Conservation (phyloP, 352 stramenopile genomes). For the Phytophthora meadii region DNA sequence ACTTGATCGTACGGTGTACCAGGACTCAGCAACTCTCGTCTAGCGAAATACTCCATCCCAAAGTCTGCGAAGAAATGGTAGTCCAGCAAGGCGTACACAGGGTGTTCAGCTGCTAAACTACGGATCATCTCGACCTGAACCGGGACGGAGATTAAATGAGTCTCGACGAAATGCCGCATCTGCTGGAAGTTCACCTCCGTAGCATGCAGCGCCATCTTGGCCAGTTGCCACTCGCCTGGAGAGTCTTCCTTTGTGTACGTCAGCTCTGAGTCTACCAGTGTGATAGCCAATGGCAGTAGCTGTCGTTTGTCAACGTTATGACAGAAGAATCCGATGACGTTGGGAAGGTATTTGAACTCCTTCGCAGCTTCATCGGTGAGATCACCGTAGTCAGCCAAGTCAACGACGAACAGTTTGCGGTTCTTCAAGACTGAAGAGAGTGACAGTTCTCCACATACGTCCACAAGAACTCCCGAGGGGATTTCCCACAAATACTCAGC, state of each 20-base stretch:
- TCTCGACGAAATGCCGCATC: slow-evolving; percentile 39
- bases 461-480: slow-evolving; percentile 5
- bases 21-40: slow-evolving; percentile 30
- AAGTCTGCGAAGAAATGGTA: slow-evolving; percentile 50
- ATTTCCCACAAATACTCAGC: slow-evolving; percentile 20
- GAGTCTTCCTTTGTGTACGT: slow-evolving; percentile 40
- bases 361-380: slow-evolving; percentile 17
- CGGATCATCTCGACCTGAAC: slow-evolving; percentile 54
- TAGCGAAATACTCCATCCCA: slow-evolving; percentile 43
- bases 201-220: slow-evolving; percentile 50
- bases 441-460: slow-evolving; percentile 22
- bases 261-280: slow-evolving; percentile 25
- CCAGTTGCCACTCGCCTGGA: slow-evolving; percentile 39
- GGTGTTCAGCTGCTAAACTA: slow-evolving; percentile 36
- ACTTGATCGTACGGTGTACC: slow-evolving; percentile 43
- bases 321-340: slow-evolving; percentile 47
- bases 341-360: slow-evolving; percentile 41
- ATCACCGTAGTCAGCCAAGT: slow-evolving; percentile 35
- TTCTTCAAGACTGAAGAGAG: slow-evolving; percentile 12
- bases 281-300: slow-evolving; percentile 44
- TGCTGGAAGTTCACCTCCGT: slow-evolving; percentile 44
- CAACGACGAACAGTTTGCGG: slow-evolving; percentile 33
- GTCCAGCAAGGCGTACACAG: slow-evolving; percentile 47
- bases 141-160: slow-evolving; percentile 38
- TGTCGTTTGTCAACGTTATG: slow-evolving; percentile 23